These are phyloP conservation scores for Podaxis carcinomalis DNA, from an alignment of 768 basidiomycete species.

Conservation along the genomic window DNA sequence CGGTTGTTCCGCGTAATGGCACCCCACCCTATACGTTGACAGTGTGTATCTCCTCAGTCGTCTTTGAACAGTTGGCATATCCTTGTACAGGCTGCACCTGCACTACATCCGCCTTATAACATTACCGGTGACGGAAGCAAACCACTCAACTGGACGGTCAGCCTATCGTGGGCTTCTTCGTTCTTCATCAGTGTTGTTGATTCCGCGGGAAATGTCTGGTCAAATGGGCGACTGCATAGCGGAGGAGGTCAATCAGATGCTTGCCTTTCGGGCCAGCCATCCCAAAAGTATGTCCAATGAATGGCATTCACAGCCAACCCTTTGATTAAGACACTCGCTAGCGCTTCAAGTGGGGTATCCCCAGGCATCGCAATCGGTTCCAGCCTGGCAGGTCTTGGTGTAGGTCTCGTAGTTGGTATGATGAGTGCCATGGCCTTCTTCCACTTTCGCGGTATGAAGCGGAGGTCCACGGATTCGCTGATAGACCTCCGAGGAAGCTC, in stretches of 20 bases:
- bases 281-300: constrained; percentile 11
- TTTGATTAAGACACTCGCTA: neutral
- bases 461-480: constrained; percentile 18
- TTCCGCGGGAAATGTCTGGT: constrained; percentile 46
- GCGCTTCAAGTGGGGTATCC: constrained; percentile 11
- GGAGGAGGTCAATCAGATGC: constrained; percentile 36
- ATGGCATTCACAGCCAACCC: neutral
- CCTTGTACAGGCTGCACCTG: constrained; percentile 44
- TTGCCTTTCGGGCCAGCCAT: constrained; percentile 35
- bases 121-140: constrained; percentile 39
- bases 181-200: constrained; percentile 58
- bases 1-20: constrained; percentile 49
- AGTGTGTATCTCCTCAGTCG: constrained; percentile 27
- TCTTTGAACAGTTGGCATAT: neutral
- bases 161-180: constrained; percentile 44
- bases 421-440: constrained; percentile 28
- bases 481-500: constrained; percentile 22
- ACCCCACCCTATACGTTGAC: constrained; percentile 57
- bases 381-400: constrained; percentile 34
- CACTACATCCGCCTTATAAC: constrained; percentile 58
- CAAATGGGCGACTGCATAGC: constrained; percentile 55
- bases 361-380: constrained; percentile 28
- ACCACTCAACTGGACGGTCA: constrained; percentile 56
- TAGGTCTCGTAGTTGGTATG: constrained; percentile 32
- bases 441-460: constrained; percentile 22